Base-by-base conservation (phyloP, 2,329 filamentous ascomycete species). In the Ascosphaera apis region DNA sequence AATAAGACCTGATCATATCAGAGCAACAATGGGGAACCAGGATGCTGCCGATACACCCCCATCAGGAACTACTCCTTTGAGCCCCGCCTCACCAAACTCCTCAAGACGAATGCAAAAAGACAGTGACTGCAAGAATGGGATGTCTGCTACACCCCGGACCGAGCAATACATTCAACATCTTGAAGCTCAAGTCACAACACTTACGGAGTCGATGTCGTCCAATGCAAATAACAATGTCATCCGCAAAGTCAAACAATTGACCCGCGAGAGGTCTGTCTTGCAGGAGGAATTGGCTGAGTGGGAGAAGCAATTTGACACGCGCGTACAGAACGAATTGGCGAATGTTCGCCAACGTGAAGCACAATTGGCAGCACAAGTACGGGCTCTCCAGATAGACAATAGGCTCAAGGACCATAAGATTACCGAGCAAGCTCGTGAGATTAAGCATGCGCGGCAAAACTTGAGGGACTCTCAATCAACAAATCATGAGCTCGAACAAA, bases 91-190 rank as follows among this genome's bases (percentile, higher is more conserved):
- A 11, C 27, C 27, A n/a, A 30, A 30, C 12, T 30, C 27, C 4
- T 30, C 27, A 12, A 30, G 27, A 30, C 27, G 27, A 12, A 6
- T 30, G 27, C 9, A 12, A 13, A 30, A 30, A 30, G 27, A 13
- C 9, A 13, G n/a, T n/a, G 27, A 30, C 12, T 4, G 27, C 9
- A 30, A 30, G 27, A 13, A 12, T 4, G 27, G 9, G 4, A 30
- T 30, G 27, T 3, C 27, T 12, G 27, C n/a, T 5, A 30, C 27
- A 13, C 27, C 27, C n/a, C 27, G 27, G 9, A 30, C 27, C 5
- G 27, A 30, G 27, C 27, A 30, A 30, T 63, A 65, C 43, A 61
- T 65, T 40, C 59, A 63, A 35, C 59, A 63, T 44, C 54, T 65
- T 9, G 62, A 65, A 38, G 48, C 51, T 15, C 56, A 63, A 41